A percentile compares a stretch with the other conserved stretches of the same genome.
phyloP scores from a whole-genome alignment of 208 protist genomes.

The Phytomonas sp. region DNA sequence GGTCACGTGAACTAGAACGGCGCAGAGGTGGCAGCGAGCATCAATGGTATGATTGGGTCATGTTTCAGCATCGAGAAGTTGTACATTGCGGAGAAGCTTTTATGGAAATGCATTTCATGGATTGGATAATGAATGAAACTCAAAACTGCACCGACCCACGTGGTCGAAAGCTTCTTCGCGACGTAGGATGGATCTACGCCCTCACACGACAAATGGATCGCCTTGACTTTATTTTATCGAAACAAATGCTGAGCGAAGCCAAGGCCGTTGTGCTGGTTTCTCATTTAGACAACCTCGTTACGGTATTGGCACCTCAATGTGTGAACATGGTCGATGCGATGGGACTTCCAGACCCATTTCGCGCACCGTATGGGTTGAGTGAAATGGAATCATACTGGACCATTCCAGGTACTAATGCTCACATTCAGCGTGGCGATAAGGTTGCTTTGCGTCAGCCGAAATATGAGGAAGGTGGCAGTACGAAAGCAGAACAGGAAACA shows the following conservation, averaged over 20 bases:
- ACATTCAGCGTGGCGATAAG: conserved; percentile 65
- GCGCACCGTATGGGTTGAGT: conserved; percentile 44
- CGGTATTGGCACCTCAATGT: conserved; percentile 81
- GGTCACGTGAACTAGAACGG: conserved; percentile 72
- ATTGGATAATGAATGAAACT: conserved; percentile 76
- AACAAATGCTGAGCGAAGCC: conserved; percentile 56
- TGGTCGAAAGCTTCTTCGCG: conserved; percentile 74
- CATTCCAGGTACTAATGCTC: conserved; percentile 76
- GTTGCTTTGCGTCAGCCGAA: conserved; percentile 29
- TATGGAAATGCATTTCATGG: conserved; percentile 78
- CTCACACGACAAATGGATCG: conserved; percentile 69
- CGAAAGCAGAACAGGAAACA: conserved; percentile 70
- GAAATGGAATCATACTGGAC: conserved; percentile 85
- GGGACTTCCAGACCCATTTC: conserved; percentile 45
- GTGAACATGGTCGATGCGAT: conserved; percentile 77
- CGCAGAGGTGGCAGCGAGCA: conserved; percentile 78
- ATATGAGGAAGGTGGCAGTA: conserved; percentile 14
- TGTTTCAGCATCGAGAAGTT: conserved; percentile 81
- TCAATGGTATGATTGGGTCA: conserved; percentile 86
- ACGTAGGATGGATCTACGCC: conserved; percentile 85
- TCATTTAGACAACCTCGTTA: conserved; percentile 83
- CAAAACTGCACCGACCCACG: conserved; percentile 68
- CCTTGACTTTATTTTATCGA: conserved; percentile 63
- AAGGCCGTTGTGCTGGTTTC: conserved; percentile 53
- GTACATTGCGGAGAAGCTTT: conserved; percentile 86